Conservation (phyloP, 2,329 filamentous ascomycete species). For the Apiospora aurea region DNA sequence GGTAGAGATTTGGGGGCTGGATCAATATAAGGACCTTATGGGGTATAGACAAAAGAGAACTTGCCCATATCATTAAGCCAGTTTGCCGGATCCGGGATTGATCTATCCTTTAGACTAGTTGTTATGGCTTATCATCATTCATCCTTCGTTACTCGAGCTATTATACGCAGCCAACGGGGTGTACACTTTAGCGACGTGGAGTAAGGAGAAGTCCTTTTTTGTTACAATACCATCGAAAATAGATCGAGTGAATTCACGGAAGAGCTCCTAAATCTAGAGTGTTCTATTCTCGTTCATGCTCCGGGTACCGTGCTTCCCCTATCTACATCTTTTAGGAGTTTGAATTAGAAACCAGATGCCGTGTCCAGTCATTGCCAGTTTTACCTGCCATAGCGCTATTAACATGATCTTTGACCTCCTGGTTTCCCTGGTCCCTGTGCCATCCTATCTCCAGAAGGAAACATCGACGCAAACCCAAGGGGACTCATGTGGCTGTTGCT, state of each 20-base stretch:
- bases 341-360: background rate
- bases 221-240: too few species aligned
- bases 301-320: conserved; percentile 41
- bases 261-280: conserved; percentile 40
- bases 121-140: too few species aligned
- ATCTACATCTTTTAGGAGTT: conserved; percentile 42
- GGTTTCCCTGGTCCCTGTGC: conserved; percentile 42
- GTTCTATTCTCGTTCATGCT: conserved; percentile 39
- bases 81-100: background rate
- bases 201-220: too few species aligned
- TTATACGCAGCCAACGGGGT: too few species aligned
- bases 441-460: conserved; percentile 33
- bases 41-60: too few species aligned
- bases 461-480: conserved; percentile 27
- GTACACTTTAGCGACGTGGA: conserved; percentile 43
- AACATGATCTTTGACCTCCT: conserved; percentile 43
- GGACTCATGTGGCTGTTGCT: conserved; percentile 30
- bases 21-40: too few species aligned
- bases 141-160: too few species aligned
- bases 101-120: too few species aligned
- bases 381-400: conserved; percentile 38
- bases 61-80: too few species aligned
- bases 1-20: too few species aligned
- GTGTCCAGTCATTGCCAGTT: conserved; percentile 38
- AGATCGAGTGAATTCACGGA: conserved; percentile 30